Evolutionary conservation across 1,284 basidiomycete genomes (phyloP).

Genomic region (Lignosus rhinocerotis): DNA sequence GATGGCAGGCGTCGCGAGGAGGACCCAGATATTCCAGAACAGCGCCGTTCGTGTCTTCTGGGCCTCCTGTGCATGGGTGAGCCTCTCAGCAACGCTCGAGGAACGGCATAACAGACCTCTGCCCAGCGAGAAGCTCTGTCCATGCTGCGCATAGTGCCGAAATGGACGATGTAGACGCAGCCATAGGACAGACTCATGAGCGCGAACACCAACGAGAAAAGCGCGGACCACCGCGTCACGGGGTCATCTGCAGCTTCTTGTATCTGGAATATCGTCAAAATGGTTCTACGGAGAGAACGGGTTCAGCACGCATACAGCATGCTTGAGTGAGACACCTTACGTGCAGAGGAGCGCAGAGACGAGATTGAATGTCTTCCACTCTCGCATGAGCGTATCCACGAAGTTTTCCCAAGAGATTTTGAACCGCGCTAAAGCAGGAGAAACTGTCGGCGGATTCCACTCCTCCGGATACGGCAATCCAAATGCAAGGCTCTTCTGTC

Average conservation of each 20-base stretch:
- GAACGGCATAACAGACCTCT: conserved; percentile 46
- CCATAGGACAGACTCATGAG: conserved; percentile 76
- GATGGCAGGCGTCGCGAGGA: conserved; percentile 70
- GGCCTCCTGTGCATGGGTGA: conserved; percentile 54
- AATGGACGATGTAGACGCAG: conserved; percentile 75
- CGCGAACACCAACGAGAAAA: conserved; percentile 67
- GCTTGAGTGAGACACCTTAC: conserved; percentile 41
- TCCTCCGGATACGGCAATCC: conserved; percentile 61
- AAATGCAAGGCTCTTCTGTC: conserved; percentile 7
- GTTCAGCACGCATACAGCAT: neutral
- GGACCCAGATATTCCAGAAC: conserved; percentile 81
- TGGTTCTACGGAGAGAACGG: conserved; percentile 49
- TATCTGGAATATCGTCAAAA: conserved; percentile 74
- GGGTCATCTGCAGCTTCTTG: conserved; percentile 60
- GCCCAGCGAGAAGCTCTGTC: conserved; percentile 75
- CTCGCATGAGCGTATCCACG: conserved; percentile 65
- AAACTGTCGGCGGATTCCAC: conserved; percentile 58
- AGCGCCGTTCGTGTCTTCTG: conserved; percentile 63
- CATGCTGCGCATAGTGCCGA: conserved; percentile 80
- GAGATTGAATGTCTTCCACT: conserved; percentile 79
- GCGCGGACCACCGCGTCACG: conserved; percentile 62
- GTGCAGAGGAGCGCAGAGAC: conserved; percentile 71
- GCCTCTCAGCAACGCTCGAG: neutral
- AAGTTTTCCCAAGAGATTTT: conserved; percentile 74
- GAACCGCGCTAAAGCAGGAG: conserved; percentile 62